Conservation (phyloP, 169 alveolate genomes). For the Amoebophrya sp. region DNA sequence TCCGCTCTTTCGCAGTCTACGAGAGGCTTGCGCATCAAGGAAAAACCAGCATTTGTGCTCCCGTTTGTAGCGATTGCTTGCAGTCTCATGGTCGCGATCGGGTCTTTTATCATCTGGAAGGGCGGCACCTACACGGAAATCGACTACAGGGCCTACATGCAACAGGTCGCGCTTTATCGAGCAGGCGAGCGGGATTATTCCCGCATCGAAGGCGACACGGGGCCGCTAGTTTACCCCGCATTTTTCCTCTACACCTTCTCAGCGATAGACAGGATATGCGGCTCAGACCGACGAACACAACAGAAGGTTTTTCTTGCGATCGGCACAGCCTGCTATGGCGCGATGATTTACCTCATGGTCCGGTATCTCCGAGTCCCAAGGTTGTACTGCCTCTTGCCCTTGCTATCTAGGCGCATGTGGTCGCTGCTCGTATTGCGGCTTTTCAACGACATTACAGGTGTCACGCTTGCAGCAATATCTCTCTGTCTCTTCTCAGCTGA, state of each 20-base stretch:
- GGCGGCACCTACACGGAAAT: conserved; percentile 24
- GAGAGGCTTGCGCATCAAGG: no score
- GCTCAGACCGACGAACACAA: no score
- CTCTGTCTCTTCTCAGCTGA: neutral
- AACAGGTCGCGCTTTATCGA: neutral
- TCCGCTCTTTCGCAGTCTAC: no score
- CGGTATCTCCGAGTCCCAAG: neutral
- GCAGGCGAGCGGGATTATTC: conserved; percentile 6
- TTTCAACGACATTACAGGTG: neutral
- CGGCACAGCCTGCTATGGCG: no score
- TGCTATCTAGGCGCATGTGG: neutral
- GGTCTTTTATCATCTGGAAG: neutral
- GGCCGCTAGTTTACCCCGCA: conserved; percentile 28
- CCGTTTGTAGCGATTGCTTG: no score
- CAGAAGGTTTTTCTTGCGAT: no score
- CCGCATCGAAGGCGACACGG: conserved; percentile 20
- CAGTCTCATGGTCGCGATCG: no score
- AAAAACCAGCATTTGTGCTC: no score
- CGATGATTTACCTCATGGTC: neutral
- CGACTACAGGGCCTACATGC: conserved; percentile 29
- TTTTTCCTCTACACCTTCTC: conserved; percentile 8
- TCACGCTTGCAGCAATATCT: neutral
- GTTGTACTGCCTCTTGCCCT: neutral
- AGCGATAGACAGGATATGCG: neutral
- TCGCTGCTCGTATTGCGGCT: neutral